Evolutionary conservation across 2,329 filamentous ascomycete species (phyloP), one percentile per base, ranked within the genome.

Genomic region (Davidsoniella eucalypti): DNA sequence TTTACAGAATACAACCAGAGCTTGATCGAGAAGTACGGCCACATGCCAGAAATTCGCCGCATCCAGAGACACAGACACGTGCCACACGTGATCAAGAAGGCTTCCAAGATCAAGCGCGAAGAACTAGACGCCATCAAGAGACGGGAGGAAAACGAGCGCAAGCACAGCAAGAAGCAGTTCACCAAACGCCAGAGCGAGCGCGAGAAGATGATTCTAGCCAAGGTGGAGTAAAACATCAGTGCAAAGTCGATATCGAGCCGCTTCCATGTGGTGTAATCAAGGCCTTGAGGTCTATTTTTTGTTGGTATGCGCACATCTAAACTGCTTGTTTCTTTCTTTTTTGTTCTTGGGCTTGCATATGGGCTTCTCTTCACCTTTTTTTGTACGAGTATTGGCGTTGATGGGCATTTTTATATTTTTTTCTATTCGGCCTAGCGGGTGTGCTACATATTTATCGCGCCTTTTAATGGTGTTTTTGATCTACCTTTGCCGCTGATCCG

Each of bases 21-120:
- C 9, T 70, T 98, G 53, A 78, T 86, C 59, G 73, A 86, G 59
- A 73, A 88, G 56, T 98, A 87, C 67, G 76, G 80, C 55, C 92
- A 98, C 65, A 95, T 98, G 88, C 92, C 92, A 46, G 90, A 98
- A 67, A 84, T 98, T 57, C 78, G 80, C 58, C 78, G 93, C 50
- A 98, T 98, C 64, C 82, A 82, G 59, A 76, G 87, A 48, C 92
- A 98, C 65, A 78, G 92, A 55, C 92, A 96, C 66, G 68, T 95
- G 55, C 92, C 92, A 17, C 86, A 87, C 71, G 79, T 87, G 52
- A 79, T 96, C 57, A 95, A 94, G 80, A 96, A 95, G 76, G 90
- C 90, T 3, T 80, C 75, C 45, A 84, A 94, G 70, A 96, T 96
- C 67, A 98, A 98, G 78, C 69, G 69, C 52, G 87, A 93, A 61